Conservation (phyloP, 208 protist genomes). For the Trypanosoma rangeli region DNA sequence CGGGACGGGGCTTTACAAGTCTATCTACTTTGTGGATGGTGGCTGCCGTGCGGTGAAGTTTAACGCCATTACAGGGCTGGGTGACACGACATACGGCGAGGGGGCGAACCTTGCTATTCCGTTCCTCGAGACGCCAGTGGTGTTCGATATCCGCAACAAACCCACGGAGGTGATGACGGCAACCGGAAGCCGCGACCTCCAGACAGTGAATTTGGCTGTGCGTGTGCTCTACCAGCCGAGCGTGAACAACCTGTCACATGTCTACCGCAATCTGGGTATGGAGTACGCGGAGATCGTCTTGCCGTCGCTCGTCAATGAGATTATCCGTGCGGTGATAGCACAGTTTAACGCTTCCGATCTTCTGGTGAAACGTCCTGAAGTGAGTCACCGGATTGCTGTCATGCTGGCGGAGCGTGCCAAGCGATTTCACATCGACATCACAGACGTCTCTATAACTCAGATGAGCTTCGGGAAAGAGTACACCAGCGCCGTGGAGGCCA, state of each 20-base stretch:
- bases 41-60: slow-evolving; percentile 98
- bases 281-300: slow-evolving; percentile 98
- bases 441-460: slow-evolving; percentile 98
- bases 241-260: slow-evolving; percentile 87
- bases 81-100: slow-evolving; percentile 91
- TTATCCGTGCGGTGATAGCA: slow-evolving; percentile 98
- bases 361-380: slow-evolving; percentile 95
- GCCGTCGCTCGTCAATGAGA: slow-evolving; percentile 98
- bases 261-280: slow-evolving; percentile 95
- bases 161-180: slow-evolving; percentile 87
- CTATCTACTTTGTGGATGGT: slow-evolving; percentile 95
- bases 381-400: slow-evolving; percentile 90
- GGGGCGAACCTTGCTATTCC: slow-evolving; percentile 97
- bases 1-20: slow-evolving; percentile 79
- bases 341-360: slow-evolving; percentile 99
- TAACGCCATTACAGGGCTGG: slow-evolving; percentile 95
- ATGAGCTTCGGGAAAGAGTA: slow-evolving; percentile 97
- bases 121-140: slow-evolving; percentile 95
- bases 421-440: slow-evolving; percentile 97
- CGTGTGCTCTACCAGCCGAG: slow-evolving; percentile 98
- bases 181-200: slow-evolving; percentile 95
- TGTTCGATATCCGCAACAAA: slow-evolving; percentile 96
- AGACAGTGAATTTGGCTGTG: slow-evolving; percentile 99
- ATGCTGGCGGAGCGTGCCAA: slow-evolving; percentile 93
- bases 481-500: slow-evolving; percentile 94